These are phyloP conservation scores for Tulasnella sp. DNA, from an alignment of 768 basidiomycete genomes.

Conservation along the genomic window DNA sequence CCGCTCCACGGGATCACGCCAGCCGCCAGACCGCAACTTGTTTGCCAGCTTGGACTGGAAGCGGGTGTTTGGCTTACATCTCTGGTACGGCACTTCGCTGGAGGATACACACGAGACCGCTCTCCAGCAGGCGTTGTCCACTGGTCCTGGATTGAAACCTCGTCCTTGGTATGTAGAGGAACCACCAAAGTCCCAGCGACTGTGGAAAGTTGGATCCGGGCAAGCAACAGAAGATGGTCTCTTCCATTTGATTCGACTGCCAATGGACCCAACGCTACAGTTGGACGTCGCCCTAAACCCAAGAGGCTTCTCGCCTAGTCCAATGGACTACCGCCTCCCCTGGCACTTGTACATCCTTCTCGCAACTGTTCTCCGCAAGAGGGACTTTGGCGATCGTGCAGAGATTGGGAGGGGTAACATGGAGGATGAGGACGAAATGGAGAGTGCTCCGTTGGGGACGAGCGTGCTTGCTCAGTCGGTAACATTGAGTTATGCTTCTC, in stretches of 20 bases:
- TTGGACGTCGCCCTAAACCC: conserved; percentile 59
- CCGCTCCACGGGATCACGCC: conserved; percentile 40
- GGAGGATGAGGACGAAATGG: conserved; percentile 34
- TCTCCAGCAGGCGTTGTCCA: conserved; percentile 47
- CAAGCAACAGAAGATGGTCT: conserved; percentile 49
- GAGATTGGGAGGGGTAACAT: not conserved
- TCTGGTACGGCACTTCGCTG: conserved; percentile 74
- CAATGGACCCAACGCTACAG: conserved; percentile 64
- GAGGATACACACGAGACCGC: conserved; percentile 58
- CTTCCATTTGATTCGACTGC: conserved; percentile 70
- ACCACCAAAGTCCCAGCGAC: not conserved
- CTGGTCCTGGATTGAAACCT: conserved; percentile 28
- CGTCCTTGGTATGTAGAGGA: conserved; percentile 47
- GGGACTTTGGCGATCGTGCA: conserved; percentile 79
- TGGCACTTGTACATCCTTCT: conserved; percentile 93
- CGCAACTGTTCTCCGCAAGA: conserved; percentile 68
- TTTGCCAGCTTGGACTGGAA: conserved; percentile 86
- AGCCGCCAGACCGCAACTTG: conserved; percentile 47
- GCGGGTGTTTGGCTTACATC: conserved; percentile 75
- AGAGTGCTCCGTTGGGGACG: conserved; percentile 43
- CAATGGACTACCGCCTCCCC: conserved; percentile 71
- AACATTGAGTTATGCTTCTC: conserved; percentile 75
- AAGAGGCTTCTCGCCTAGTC: conserved; percentile 63
- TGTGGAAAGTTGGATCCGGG: not conserved
- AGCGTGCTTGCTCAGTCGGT: conserved; percentile 77